A percentile compares a stretch with the other conserved stretches of the same genome.
Conservation (phyloP, 352 stramenopile species). For the Phytophthora nicotianae region DNA sequence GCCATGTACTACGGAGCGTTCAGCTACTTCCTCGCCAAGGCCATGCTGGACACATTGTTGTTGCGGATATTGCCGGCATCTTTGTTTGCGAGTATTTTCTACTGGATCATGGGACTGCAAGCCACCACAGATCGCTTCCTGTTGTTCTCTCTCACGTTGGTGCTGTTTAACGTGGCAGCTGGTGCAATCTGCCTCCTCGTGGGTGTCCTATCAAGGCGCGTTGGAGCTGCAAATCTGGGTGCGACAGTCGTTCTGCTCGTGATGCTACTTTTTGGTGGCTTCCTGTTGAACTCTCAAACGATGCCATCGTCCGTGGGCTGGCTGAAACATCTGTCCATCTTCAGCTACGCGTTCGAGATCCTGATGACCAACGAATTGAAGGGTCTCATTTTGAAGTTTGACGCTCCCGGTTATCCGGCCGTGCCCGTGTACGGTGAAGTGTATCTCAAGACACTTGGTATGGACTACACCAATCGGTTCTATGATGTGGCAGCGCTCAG, state of each 20-base stretch:
- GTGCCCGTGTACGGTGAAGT: constrained; percentile 85
- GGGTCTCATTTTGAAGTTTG: constrained; percentile 74
- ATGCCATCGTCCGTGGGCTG: constrained; percentile 69
- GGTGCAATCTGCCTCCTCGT: constrained; percentile 80
- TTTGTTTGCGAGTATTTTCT: constrained; percentile 86
- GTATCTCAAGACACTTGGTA: constrained; percentile 83
- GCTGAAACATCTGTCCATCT: constrained; percentile 85
- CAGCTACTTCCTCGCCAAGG: constrained; percentile 84
- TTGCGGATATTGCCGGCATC: constrained; percentile 75
- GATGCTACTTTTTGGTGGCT: constrained; percentile 89
- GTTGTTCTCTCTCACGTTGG: constrained; percentile 71
- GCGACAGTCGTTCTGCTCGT: constrained; percentile 79
- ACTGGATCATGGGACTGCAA: constrained; percentile 88
- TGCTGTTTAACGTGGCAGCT: constrained; percentile 83
- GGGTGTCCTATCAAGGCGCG: constrained; percentile 61
- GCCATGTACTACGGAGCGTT: constrained; percentile 82
- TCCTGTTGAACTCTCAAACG: constrained; percentile 84
- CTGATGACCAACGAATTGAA: constrained; percentile 87
- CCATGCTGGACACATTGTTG: constrained; percentile 71
- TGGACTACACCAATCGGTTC: constrained; percentile 80
- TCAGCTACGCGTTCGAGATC: constrained; percentile 89
- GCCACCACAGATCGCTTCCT: constrained; percentile 57
- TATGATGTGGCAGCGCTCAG: constrained; percentile 68
- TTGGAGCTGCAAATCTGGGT: constrained; percentile 74
- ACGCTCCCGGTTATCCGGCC: constrained; percentile 74